Conservation (phyloP, 108 stramenopile genomes). For the Cyclotella atomus region DNA sequence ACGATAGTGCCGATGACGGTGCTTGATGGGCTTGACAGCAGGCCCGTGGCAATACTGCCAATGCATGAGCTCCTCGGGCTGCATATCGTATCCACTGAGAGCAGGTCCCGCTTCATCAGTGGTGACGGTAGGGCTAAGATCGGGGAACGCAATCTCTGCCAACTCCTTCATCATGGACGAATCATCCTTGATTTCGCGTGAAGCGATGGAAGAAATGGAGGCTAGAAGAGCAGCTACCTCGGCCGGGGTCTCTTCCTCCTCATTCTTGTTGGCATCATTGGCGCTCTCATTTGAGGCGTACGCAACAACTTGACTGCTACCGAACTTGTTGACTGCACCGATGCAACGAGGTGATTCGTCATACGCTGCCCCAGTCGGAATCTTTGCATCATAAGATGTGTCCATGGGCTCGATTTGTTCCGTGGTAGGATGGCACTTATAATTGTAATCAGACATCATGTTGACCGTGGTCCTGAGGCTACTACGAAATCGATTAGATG, state of each 20-base stretch:
- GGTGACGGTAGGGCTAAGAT: background rate
- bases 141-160: conserved; percentile 31
- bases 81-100: background rate
- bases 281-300: background rate
- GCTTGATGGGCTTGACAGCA: background rate
- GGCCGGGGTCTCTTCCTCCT: conserved; percentile 28
- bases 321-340: background rate
- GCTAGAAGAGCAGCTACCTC: conserved; percentile 52
- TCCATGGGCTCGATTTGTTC: background rate
- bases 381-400: background rate
- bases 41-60: conserved; percentile 8
- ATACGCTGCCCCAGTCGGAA: background rate
- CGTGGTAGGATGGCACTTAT: background rate
- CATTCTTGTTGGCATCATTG: background rate
- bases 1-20: conserved; percentile 9
- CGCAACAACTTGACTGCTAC: too few relatives aligned
- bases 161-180: conserved; percentile 35
- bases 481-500: too few relatives aligned
- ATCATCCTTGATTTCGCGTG: conserved; percentile 47
- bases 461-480: too few relatives aligned
- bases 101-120: background rate
- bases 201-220: conserved; percentile 44
- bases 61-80: conserved; percentile 4
- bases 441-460: conserved; percentile 9
- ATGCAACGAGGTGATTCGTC: conserved; percentile 14